A percentile compares a stretch with the other conserved stretches of the same genome.
These are phyloP conservation scores for Hansenula sp. DNA, from an alignment of 1,139 yeast genomes.

Conservation along the genomic window DNA sequence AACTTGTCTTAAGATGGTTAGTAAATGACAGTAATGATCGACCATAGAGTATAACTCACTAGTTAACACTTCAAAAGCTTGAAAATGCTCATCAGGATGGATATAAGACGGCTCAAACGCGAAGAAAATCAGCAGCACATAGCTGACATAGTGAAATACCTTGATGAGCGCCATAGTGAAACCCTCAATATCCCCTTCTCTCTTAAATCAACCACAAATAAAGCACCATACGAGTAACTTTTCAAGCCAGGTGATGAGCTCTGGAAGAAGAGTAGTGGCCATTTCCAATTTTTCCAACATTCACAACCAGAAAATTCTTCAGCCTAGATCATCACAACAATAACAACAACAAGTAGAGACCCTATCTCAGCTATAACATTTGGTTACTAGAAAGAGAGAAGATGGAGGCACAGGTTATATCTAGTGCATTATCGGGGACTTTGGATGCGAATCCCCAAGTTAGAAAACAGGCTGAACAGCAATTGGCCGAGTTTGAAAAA, in stretches of 20 bases:
- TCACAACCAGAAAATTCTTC: neutral
- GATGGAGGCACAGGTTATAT: constrained; percentile 62
- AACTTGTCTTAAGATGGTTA: constrained; percentile 24
- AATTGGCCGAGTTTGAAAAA: constrained; percentile 51
- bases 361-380: neutral
- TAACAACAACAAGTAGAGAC: neutral
- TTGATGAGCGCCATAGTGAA: constrained; percentile 39
- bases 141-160: constrained; percentile 35
- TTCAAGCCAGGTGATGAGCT: too few species aligned
- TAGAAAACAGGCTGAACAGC: constrained; percentile 66
- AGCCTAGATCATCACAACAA: neutral
- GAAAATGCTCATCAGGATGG: constrained; percentile 98
- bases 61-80: constrained; percentile 71
- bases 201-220: too few species aligned
- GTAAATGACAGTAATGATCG: neutral
- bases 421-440: constrained; percentile 76
- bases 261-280: neutral
- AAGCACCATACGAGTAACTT: neutral
- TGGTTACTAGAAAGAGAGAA: neutral
- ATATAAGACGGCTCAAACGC: constrained; percentile 77
- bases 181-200: too few species aligned
- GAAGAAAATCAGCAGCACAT: constrained; percentile 49
- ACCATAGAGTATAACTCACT: constrained; percentile 21
- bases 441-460: constrained; percentile 62
- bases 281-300: neutral